Conservation (phyloP, 1,284 basidiomycete genomes). For the Leccinum discolor region DNA sequence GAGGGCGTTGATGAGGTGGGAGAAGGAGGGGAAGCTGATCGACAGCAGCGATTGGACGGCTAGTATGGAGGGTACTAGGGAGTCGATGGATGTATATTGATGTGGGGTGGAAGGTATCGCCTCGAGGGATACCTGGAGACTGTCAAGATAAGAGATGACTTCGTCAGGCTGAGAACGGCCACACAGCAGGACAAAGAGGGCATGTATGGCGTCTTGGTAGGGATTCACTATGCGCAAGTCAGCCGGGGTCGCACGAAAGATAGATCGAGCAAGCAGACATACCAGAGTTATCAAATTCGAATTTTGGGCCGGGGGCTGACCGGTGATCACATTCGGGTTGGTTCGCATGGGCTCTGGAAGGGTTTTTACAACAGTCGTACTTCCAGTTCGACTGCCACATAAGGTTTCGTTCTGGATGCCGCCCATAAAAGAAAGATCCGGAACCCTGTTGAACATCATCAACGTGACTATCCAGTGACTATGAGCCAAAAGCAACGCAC, state of each 20-base stretch:
- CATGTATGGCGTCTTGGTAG: constrained; percentile 76
- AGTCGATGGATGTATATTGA: constrained; percentile 57
- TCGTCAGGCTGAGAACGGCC: constrained; percentile 78
- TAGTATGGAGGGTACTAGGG: constrained; percentile 68
- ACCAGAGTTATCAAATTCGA: constrained; percentile 82
- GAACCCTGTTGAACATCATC: constrained; percentile 62
- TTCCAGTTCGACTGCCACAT: constrained; percentile 89
- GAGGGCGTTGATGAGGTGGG: constrained; percentile 96
- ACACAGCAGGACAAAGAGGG: constrained; percentile 82
- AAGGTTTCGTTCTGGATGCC: constrained; percentile 86
- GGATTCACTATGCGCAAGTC: constrained; percentile 55
- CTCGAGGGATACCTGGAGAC: constrained; percentile 66
- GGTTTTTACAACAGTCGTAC: constrained; percentile 92
- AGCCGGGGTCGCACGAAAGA: background rate
- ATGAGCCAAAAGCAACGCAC: constrained; percentile 45
- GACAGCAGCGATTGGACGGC: constrained; percentile 89
- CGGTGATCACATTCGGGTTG: constrained; percentile 59
- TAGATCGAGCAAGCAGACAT: constrained; percentile 23
- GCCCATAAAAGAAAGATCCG: constrained; percentile 55
- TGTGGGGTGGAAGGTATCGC: constrained; percentile 46
- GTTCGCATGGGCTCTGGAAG: constrained; percentile 82
- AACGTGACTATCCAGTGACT: background rate
- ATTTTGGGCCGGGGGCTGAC: constrained; percentile 81
- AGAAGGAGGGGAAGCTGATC: constrained; percentile 95
- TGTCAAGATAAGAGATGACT: constrained; percentile 76